phyloP scores from a whole-genome alignment of 495 filamentous ascomycete species.

The Podospora didyma region DNA sequence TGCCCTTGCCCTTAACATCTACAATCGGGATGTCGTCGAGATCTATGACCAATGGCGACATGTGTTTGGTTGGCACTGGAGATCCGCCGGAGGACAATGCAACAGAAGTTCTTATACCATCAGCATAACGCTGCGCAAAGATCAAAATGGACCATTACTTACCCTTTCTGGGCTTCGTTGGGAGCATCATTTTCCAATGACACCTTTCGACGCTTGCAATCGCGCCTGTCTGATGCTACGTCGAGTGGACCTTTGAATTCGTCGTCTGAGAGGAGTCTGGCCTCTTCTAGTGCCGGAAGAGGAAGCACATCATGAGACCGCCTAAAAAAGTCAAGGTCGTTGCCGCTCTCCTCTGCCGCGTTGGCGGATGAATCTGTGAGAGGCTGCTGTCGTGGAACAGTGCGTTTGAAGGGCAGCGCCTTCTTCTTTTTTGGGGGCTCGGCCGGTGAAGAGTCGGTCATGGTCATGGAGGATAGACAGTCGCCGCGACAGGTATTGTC shows the following conservation, averaged over 20 bases:
- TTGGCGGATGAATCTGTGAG: not conserved
- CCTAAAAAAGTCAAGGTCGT: constrained; percentile 60
- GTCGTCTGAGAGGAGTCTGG: constrained; percentile 16
- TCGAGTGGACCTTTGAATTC: constrained; percentile 14
- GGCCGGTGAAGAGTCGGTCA: constrained; percentile 1
- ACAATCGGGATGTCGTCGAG: constrained; percentile 23
- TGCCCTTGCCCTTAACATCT: constrained; percentile 31
- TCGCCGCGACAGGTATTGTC: not conserved
- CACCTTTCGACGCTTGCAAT: constrained; percentile 17
- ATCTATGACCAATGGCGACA: not conserved
- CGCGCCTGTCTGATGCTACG: not conserved
- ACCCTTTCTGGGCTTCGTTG: not conserved
- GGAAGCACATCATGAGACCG: constrained; percentile 61
- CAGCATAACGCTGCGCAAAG: not conserved
- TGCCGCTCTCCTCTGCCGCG: constrained; percentile 25
- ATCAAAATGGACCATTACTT: not conserved
- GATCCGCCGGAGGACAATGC: not conserved
- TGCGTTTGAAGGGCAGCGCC: constrained; percentile 65
- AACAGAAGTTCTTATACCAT: not conserved
- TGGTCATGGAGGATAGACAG: constrained; percentile 9
- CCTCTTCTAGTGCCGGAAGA: constrained; percentile 54
- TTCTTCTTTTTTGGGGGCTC: constrained; percentile 40
- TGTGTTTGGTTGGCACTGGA: not conserved
- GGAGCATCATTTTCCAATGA: constrained; percentile 4
- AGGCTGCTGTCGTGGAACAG: constrained; percentile 39